Evolutionary conservation across 805 yeast species (phyloP).

Genomic region (Candida orba): DNA sequence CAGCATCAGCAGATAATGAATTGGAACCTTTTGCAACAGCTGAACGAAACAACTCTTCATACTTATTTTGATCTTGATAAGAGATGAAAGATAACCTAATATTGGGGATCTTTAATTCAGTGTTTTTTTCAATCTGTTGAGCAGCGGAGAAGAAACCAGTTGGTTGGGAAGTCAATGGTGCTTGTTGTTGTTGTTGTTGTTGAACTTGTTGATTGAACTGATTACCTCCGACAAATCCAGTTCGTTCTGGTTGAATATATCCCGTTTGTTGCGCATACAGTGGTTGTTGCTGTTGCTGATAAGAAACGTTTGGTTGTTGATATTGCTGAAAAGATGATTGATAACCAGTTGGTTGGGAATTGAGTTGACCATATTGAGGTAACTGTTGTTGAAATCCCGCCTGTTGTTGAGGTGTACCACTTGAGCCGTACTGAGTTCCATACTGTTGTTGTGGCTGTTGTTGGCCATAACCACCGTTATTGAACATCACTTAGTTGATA

Average conservation of each 20-base stretch:
- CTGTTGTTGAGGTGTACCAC: conserved; percentile 11
- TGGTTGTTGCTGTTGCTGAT: conserved; percentile 12
- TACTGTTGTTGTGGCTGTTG: conserved; percentile 14
- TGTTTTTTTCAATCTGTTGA: conserved; percentile 36
- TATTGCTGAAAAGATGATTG: conserved; percentile 11
- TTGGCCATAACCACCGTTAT: conserved; percentile 10
- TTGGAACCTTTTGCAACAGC: conserved; percentile 53
- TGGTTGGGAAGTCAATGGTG: conserved; percentile 29
- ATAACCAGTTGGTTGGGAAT: conserved; percentile 25
- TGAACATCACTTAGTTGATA: conserved; percentile 6
- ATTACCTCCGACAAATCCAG: conserved; percentile 18
- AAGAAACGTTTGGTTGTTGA: conserved; percentile 13
- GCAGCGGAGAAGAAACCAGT: conserved; percentile 33
- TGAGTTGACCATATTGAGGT: conserved; percentile 13
- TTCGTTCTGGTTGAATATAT: conserved; percentile 18
- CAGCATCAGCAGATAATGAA: conserved; percentile 59
- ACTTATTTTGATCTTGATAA: conserved; percentile 77
- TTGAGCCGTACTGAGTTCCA: conserved; percentile 1
- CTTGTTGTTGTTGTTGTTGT: conserved; percentile 25
- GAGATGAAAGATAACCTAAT: conserved; percentile 81
- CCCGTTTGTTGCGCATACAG: conserved; percentile 17
- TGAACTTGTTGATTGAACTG: conserved; percentile 11
- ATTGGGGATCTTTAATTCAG: conserved; percentile 57
- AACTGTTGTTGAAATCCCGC: conserved; percentile 17
- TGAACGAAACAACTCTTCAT: conserved; percentile 75